Evolutionary conservation across 768 basidiomycete species (phyloP).

Genomic region (Kwoniella sp.): DNA sequence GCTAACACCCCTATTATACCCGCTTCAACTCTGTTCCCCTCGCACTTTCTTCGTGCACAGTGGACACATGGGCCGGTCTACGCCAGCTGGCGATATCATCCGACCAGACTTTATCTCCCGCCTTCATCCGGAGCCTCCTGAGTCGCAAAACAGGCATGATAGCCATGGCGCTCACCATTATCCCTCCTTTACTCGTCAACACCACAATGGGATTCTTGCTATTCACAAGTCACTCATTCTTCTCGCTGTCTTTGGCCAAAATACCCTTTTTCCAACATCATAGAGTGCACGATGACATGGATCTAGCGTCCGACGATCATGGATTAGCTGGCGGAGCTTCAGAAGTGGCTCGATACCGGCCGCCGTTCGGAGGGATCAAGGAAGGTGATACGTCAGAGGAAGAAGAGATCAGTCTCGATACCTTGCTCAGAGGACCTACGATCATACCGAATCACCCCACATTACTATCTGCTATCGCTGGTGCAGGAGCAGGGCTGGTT

Average conservation of each 20-base stretch:
- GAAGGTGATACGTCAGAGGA: slow-evolving; percentile 22
- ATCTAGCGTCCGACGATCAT: neutral
- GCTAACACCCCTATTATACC: no score
- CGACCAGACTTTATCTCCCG: slow-evolving; percentile 46
- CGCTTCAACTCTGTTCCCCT: neutral
- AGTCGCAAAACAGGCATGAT: slow-evolving; percentile 39
- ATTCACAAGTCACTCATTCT: slow-evolving; percentile 53
- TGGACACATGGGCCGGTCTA: slow-evolving; percentile 52
- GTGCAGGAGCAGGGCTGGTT: slow-evolving; percentile 47
- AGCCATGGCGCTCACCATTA: slow-evolving; percentile 41
- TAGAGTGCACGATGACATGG: neutral
- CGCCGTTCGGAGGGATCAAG: neutral
- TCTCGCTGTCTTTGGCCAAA: slow-evolving; percentile 38
- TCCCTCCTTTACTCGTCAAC: slow-evolving; percentile 53
- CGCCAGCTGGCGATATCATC: slow-evolving; percentile 49
- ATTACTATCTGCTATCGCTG: slow-evolving; percentile 48
- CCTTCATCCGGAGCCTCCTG: slow-evolving; percentile 46
- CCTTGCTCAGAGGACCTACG: slow-evolving; percentile 37
- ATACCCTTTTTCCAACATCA: slow-evolving; percentile 40
- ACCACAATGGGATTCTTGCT: slow-evolving; percentile 51
- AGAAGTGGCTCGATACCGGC: slow-evolving; percentile 7
- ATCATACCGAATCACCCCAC: slow-evolving; percentile 51
- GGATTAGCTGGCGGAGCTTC: neutral
- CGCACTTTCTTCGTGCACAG: slow-evolving; percentile 14
- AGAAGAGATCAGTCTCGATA: slow-evolving; percentile 31